phyloP scores from a whole-genome alignment of 257 asterid species.

The Ilex asprella region DNA sequence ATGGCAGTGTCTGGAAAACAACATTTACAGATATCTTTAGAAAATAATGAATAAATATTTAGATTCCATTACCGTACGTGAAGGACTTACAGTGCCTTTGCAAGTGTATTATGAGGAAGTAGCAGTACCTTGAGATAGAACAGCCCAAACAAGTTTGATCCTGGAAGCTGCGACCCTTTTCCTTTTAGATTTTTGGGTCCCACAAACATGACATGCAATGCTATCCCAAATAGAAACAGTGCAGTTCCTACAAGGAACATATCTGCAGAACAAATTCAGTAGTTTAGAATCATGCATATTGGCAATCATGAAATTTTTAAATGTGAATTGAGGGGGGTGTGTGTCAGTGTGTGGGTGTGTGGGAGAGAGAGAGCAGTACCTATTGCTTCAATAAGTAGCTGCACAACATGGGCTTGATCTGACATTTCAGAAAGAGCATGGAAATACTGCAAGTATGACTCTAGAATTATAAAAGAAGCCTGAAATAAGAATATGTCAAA shows the following conservation, averaged over 20 bases:
- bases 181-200: conserved; percentile 29
- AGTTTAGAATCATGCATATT: not conserved
- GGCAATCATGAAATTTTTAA: not conserved
- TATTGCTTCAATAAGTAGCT: conserved; percentile 56
- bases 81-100: too few relatives aligned
- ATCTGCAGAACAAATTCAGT: conserved; percentile 33
- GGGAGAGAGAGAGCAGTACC: conserved; percentile 28
- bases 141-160: conserved; percentile 15
- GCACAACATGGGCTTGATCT: conserved; percentile 47
- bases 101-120: not conserved
- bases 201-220: conserved; percentile 60
- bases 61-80: too few relatives aligned
- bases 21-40: not conserved
- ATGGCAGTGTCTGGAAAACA: conserved; percentile 34
- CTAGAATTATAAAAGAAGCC: conserved; percentile 50
- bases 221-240: conserved; percentile 67
- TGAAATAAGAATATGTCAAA: conserved; percentile 21
- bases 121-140: conserved; percentile 26
- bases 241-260: conserved; percentile 80
- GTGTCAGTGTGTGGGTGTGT: too few relatives aligned
- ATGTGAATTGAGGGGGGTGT: not conserved
- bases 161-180: conserved; percentile 12
- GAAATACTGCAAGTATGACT: conserved; percentile 56
- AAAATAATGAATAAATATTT: too few relatives aligned
- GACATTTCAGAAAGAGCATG: conserved; percentile 35